Conservation (phyloP, 768 basidiomycete species). For the Panellus pusillus region DNA sequence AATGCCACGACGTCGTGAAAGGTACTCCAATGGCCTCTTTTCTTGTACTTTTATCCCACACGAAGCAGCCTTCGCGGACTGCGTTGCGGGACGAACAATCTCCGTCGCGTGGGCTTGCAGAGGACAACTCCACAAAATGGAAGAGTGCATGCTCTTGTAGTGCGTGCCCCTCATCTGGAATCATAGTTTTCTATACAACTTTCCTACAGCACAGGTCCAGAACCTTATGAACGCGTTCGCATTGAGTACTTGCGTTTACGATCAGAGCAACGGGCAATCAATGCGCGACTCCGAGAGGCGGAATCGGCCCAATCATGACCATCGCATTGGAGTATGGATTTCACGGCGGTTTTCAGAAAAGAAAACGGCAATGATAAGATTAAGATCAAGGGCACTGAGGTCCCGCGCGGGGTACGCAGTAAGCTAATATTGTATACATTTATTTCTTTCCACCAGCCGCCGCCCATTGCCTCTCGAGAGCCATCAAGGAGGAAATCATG, state of each 20-base stretch:
- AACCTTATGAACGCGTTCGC: conserved; percentile 71
- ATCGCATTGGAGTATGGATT: conserved; percentile 1
- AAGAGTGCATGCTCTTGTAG: conserved; percentile 81
- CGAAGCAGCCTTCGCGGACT: conserved; percentile 76
- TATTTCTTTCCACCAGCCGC: conserved; percentile 46
- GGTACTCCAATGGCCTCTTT: conserved; percentile 37
- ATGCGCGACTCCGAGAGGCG: conserved; percentile 9
- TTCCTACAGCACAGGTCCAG: conserved; percentile 61
- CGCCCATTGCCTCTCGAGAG: conserved; percentile 65
- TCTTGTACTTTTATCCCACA: neutral
- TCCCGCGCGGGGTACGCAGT: too few species aligned
- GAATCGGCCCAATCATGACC: conserved; percentile 2
- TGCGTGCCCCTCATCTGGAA: conserved; percentile 37
- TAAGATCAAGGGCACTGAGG: too few species aligned
- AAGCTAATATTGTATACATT: conserved; percentile 5
- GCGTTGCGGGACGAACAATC: conserved; percentile 75
- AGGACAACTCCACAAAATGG: conserved; percentile 63
- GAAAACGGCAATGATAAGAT: too few species aligned
- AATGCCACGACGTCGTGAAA: conserved; percentile 76
- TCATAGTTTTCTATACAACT: neutral
- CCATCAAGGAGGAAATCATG: conserved; percentile 69
- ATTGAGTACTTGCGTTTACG: conserved; percentile 73
- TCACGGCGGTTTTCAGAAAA: too few species aligned
- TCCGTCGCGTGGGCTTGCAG: conserved; percentile 87
- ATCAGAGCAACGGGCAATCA: conserved; percentile 32